Evolutionary conservation across 805 yeast genomes (phyloP), one percentile per base, ranked within the genome.

Genomic region (Starmera quercuum): DNA sequence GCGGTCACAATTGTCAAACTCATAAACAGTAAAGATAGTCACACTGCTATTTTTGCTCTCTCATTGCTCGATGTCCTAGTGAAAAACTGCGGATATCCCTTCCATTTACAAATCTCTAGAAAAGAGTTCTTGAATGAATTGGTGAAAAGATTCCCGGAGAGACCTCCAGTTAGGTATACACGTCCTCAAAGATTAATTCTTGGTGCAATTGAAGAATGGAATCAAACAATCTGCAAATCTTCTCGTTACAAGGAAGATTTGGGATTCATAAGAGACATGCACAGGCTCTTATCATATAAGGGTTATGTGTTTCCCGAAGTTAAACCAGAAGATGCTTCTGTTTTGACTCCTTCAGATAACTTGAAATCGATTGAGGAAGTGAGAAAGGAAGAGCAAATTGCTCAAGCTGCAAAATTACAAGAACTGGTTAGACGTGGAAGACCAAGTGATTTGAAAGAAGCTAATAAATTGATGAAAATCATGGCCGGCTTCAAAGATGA

Each of bases 401-500:
- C 94, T 2, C 96, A 88, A 53, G 73, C 84, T 42, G 97, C 98
- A 13, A 92, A 92, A 61, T 71, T 92, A 44, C 98, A 92, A 61
- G 98, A 92, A 58, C 70, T 92, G 41, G 83, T 92, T 41, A 78
- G 97, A 61, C 73, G 97, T 49, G 98, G 97, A 27, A 82, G 84
- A 56, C 97, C 98, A 6, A 83, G 80, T 42, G 99, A 92, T 61
- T 72, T 92, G 52, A 84, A 81, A 48, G 98, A 92, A 59, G 99
- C 99, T 29, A 92, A 92, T 59, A 85, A 83, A 47, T 71, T 92
- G 58, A 92, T 92, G 98, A 87, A 90, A 56, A 77, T 92, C 46
- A 87, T 92, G 96, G 95, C 97, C 5, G 99, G 99, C 6, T 92
- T 86, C 66, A 83, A 83, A 56, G 86, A 83, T 49, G 95, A 87